Conservation (phyloP, 768 basidiomycete species). For the Tephrocybe sp. region DNA sequence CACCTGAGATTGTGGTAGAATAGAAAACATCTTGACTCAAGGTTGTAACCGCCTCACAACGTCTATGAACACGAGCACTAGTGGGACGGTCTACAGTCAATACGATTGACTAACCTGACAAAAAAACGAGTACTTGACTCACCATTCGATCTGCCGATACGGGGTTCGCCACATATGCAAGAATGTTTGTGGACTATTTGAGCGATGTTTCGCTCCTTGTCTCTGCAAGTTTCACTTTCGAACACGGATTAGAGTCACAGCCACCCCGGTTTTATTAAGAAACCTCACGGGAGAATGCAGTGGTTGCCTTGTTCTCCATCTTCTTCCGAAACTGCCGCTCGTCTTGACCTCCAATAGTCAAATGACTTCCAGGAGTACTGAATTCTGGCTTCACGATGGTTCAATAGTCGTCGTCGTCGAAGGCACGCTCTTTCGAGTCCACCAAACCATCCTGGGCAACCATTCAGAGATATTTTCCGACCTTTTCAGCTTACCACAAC, state of each 20-base stretch:
- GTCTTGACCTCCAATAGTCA: not conserved
- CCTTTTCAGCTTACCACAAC: constrained; percentile 59
- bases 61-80: too few relatives aligned
- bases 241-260: not conserved
- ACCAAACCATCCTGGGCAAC: constrained; percentile 43
- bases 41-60: too few relatives aligned
- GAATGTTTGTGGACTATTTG: not conserved
- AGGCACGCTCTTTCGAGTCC: constrained; percentile 41
- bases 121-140: too few relatives aligned
- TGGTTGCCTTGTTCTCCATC: too few relatives aligned
- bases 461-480: constrained; percentile 70
- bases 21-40: too few relatives aligned
- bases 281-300: not conserved
- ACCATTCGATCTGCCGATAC: too few relatives aligned
- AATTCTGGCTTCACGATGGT: constrained; percentile 47
- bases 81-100: too few relatives aligned
- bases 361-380: constrained; percentile 11
- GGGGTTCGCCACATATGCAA: not conserved
- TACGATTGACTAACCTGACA: too few relatives aligned
- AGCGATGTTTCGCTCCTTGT: not conserved
- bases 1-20: too few relatives aligned
- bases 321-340: too few relatives aligned
- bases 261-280: not conserved
- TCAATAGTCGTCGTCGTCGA: constrained; percentile 41
- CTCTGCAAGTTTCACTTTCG: not conserved